Conservation (phyloP, 805 yeast genomes). For the Priceomyces castillae region DNA sequence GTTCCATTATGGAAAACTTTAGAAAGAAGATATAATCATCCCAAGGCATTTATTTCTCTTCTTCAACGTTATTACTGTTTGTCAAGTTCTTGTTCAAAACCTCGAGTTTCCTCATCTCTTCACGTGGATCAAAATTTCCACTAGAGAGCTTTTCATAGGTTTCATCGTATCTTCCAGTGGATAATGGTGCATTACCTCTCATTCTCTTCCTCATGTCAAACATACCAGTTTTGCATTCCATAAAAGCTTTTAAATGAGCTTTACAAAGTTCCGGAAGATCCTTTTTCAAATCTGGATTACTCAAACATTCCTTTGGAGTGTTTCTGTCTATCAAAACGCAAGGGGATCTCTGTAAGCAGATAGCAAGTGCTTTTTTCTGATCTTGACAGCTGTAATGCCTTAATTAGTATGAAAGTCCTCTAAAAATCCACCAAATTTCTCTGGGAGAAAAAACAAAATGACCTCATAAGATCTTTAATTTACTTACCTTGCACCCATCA, state of each 20-base stretch:
- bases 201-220: slow-evolving; percentile 90
- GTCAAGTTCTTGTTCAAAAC: slow-evolving; percentile 52
- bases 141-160: slow-evolving; percentile 72
- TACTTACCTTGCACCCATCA: slow-evolving; percentile 3
- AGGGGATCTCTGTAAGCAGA: slow-evolving; percentile 93
- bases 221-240: slow-evolving; percentile 88
- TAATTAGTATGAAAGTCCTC: neutral
- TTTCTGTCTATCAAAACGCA: slow-evolving; percentile 89
- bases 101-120: slow-evolving; percentile 73
- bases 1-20: too few relatives aligned
- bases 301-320: slow-evolving; percentile 84
- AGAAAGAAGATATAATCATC: too few relatives aligned
- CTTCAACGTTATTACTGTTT: slow-evolving; percentile 23
- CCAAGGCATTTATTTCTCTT: too few relatives aligned
- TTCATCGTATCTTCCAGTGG: slow-evolving; percentile 90
- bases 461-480: neutral
- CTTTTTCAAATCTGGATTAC: slow-evolving; percentile 69
- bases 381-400: slow-evolving; percentile 71
- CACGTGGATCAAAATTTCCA: slow-evolving; percentile 80
- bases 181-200: slow-evolving; percentile 88
- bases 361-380: slow-evolving; percentile 91
- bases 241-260: slow-evolving; percentile 77
- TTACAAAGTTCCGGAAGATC: slow-evolving; percentile 86
- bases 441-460: too few relatives aligned
- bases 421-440: too few relatives aligned